A percentile compares a stretch with the other conserved stretches of the same genome.
These are phyloP conservation scores for Fusarium sp. DNA, from an alignment of 2,329 filamentous ascomycete genomes.

Conservation along the genomic window DNA sequence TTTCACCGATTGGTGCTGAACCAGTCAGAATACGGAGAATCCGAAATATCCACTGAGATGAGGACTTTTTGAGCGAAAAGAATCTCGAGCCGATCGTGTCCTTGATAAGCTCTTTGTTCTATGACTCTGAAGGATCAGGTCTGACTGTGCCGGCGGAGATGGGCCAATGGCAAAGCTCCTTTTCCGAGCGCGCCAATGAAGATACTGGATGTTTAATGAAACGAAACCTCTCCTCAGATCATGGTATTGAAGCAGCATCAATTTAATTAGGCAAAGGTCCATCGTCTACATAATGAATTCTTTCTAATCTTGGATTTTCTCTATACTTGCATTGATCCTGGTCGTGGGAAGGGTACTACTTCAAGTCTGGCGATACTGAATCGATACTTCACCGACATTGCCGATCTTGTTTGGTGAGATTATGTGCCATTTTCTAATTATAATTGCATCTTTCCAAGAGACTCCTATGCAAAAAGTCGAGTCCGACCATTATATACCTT, in stretches of 20 bases:
- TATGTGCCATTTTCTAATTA: not conserved
- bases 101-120: not conserved
- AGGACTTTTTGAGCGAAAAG: not conserved
- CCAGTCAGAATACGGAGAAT: not conserved
- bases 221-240: not conserved
- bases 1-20: not conserved
- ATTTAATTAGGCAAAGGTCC: not conserved
- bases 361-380: not conserved
- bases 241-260: not conserved
- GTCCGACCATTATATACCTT: not conserved
- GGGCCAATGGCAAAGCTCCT: not conserved
- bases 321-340: no score
- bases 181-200: slow-evolving; percentile 10
- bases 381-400: not conserved
- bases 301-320: accelerated
- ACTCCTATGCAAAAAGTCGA: not conserved
- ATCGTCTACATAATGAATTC: no score
- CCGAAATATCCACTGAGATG: not conserved
- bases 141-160: not conserved
- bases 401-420: not conserved
- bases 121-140: not conserved
- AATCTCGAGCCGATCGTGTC: not conserved
- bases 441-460: not conserved
- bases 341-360: not conserved
- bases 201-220: not conserved